phyloP scores from a whole-genome alignment of 768 basidiomycete species.

The Suillus brevipes region DNA sequence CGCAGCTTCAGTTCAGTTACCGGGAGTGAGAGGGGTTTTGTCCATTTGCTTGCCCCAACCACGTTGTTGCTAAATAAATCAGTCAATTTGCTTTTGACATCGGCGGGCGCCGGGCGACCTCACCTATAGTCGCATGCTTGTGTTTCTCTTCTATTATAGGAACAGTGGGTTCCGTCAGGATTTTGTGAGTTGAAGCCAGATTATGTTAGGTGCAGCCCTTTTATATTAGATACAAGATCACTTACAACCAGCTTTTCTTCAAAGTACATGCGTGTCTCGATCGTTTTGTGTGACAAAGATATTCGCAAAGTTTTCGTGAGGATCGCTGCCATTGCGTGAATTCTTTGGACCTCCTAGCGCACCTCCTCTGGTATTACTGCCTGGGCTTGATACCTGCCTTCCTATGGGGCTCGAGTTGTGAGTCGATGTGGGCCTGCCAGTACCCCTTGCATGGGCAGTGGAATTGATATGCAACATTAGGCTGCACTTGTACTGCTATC shows the following conservation, averaged over 20 bases:
- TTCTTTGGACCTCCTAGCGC: neutral
- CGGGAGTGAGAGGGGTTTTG: neutral
- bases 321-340: neutral
- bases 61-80: conserved; percentile 9
- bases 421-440: neutral
- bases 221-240: neutral
- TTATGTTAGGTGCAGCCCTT: too few relatives aligned
- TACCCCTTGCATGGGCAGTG: neutral
- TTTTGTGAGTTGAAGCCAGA: neutral
- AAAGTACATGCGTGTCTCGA: neutral
- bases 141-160: neutral
- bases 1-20: conserved; percentile 11
- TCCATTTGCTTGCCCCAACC: conserved; percentile 7
- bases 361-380: neutral
- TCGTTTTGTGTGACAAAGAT: neutral
- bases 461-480: neutral
- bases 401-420: too few relatives aligned
- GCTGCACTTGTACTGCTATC: neutral
- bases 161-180: neutral
- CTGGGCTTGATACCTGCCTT: neutral
- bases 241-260: neutral
- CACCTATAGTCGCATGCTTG: neutral
- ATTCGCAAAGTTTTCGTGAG: neutral
- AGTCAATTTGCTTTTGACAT: neutral
- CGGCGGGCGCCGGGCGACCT: neutral